phyloP scores from a whole-genome alignment of 2,329 filamentous ascomycete genomes.

The Clarireedia paspali region DNA sequence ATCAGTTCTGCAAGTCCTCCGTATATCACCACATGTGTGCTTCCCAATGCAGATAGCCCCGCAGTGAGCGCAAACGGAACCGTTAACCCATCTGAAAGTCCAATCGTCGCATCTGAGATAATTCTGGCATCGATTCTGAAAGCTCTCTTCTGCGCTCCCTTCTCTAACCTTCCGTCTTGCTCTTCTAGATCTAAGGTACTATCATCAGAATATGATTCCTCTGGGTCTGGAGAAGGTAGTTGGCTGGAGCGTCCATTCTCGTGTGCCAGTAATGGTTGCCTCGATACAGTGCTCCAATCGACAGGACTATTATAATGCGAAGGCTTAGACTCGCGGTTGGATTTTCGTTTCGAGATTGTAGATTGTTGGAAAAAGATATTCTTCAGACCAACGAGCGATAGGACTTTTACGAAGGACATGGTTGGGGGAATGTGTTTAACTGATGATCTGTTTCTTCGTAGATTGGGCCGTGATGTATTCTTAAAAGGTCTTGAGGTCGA shows the following conservation, averaged over 20 bases:
- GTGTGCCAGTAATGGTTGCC: slow-evolving; percentile 15
- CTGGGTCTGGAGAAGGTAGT: not conserved
- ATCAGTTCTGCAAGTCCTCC: slow-evolving; percentile 55
- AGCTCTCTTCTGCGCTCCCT: slow-evolving; percentile 19
- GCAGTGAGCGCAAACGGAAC: slow-evolving; percentile 58
- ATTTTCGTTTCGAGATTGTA: slow-evolving; percentile 14
- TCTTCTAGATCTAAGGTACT: slow-evolving; percentile 22
- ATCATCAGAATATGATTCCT: not conserved
- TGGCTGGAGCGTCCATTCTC: not conserved
- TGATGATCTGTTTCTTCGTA: not conserved
- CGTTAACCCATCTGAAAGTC: slow-evolving; percentile 54
- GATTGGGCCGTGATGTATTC: not conserved
- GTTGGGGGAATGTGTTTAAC: slow-evolving; percentile 6
- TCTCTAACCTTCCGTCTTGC: slow-evolving; percentile 14
- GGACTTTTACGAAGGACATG: slow-evolving; percentile 25
- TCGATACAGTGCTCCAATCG: slow-evolving; percentile 14
- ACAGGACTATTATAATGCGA: slow-evolving; percentile 2
- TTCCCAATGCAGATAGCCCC: slow-evolving; percentile 42
- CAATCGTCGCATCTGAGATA: slow-evolving; percentile 49
- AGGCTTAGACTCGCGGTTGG: slow-evolving; percentile 4
- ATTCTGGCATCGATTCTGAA: slow-evolving; percentile 29
- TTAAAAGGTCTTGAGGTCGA: not conserved
- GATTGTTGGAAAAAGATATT: slow-evolving; percentile 26
- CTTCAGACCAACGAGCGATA: slow-evolving; percentile 17
- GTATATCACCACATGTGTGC: slow-evolving; percentile 46